Evolutionary conservation across 2,329 filamentous ascomycete species (phyloP).

Genomic region (Trichoderma atrobrunneum): DNA sequence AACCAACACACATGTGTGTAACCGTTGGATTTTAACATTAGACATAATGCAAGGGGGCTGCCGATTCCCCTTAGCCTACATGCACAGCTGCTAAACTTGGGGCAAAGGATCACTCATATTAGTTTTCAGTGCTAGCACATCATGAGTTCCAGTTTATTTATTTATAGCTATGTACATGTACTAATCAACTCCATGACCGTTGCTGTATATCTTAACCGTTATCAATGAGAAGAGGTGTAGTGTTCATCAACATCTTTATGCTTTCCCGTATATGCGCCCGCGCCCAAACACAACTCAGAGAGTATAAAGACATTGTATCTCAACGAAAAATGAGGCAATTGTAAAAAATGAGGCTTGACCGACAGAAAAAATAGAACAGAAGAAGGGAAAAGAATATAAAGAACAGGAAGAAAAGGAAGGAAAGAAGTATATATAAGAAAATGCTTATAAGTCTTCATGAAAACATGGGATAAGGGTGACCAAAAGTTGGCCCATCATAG

Average conservation of each 20-base stretch:
- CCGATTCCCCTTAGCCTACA: background rate
- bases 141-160: background rate
- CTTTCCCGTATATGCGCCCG: background rate
- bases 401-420: background rate
- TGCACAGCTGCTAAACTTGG: background rate
- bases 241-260: background rate
- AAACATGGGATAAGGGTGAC: constrained; percentile 1
- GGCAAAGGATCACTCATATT: background rate
- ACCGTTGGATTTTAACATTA: background rate
- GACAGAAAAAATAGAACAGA: background rate
- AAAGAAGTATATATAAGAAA: background rate
- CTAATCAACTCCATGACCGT: background rate
- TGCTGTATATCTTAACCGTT: background rate
- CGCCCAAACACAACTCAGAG: background rate
- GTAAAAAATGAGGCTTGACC: background rate
- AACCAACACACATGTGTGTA: background rate
- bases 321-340: background rate
- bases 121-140: background rate
- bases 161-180: background rate
- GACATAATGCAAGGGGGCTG: background rate
- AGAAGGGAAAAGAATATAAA: background rate
- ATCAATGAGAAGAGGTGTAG: background rate
- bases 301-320: background rate
- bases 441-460: background rate
- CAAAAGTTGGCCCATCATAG: constrained; percentile 21